Conservation (phyloP, 2,329 filamentous ascomycete species). For the Nemania abortiva region DNA sequence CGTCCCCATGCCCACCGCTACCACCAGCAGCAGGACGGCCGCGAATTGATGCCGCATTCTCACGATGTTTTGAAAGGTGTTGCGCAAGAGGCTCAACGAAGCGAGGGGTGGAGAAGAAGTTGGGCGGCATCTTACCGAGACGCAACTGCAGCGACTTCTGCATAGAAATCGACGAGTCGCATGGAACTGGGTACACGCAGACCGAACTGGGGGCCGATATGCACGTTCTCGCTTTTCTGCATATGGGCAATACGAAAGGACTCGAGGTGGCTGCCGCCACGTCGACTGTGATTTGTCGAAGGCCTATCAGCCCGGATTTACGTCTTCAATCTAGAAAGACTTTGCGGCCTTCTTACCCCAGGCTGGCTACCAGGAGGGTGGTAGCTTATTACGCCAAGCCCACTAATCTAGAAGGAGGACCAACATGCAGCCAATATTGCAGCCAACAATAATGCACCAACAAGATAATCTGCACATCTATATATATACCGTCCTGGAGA, state of each 20-base stretch:
- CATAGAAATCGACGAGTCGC: constrained; percentile 2
- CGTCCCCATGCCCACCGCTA: constrained; percentile 5
- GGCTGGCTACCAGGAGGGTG: background rate
- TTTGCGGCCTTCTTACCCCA: constrained; percentile 1
- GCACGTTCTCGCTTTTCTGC: background rate
- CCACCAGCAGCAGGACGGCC: constrained; percentile 1
- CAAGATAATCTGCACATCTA: background rate
- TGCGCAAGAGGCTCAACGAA: constrained; percentile 20
- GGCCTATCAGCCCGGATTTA: background rate
- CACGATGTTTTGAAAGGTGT: constrained; percentile 9
- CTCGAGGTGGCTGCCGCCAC: constrained; percentile 13
- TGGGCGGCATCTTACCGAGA: constrained; percentile 13
- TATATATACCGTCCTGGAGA: too few relatives aligned
- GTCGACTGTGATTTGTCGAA: constrained; percentile 9
- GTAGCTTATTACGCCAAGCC: constrained; percentile 7
- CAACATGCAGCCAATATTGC: constrained; percentile 17
- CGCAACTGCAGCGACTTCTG: constrained; percentile 4
- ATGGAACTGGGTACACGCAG: constrained; percentile 13
- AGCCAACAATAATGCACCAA: constrained; percentile 11
- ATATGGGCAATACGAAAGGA: background rate
- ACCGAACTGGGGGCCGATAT: constrained; percentile 10
- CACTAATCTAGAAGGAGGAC: background rate
- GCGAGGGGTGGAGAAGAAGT: constrained; percentile 11
- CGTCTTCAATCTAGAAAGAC: constrained; percentile 5
- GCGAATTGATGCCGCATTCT: constrained; percentile 21